Evolutionary conservation across 164 flowering plant species (phyloP), one percentile per base, ranked within the genome.

Genomic region (Stephania japonica): DNA sequence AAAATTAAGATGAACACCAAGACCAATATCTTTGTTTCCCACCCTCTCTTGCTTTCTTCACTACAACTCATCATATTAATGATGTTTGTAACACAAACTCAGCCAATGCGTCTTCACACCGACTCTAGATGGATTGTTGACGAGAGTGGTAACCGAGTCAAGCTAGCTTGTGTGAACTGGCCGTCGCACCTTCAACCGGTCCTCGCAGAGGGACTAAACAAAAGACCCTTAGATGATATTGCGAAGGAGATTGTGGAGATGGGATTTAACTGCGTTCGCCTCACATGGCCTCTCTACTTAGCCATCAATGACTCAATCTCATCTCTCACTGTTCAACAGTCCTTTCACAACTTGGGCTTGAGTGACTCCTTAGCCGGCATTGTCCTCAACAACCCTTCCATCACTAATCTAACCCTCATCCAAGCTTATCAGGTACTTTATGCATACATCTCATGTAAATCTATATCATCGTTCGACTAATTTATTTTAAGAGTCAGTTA

Each of bases 151-250:
- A 70, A 68, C 23, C 78, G 98, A 1, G 91, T 91, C 73, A 94
- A 94, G 86, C 82, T 94, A 24, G 85, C 95, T 0, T 94, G 98
- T 69, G 89, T 85, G 19, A 94, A 87, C 53, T 92, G 97, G 98
- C 86, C 76, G 26, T 75, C 97, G 0, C 97, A 92, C 68, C 84
- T 94, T 13, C 90, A 92, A 26, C 56, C 80, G 0, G 78, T 84
- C 83, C 84, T 94, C 62, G 95, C 98, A 0, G 98, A 94, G 80
- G 98, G 98, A 41, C 91, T 94, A 4, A 84, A 80, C 88, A 89
- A 89, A 80, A 89, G 85, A 78, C 91, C 98, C 7, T 53, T 90
- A 44, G 93, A 86, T 50, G 78, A 4, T 0, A 87, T 94, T 42
- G 82, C 97, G 6, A 75, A 83, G 73, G 50, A 50, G 56, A 89